Conservation (phyloP, 345 rosid genomes). For the Leavenworthia alabamica region DNA sequence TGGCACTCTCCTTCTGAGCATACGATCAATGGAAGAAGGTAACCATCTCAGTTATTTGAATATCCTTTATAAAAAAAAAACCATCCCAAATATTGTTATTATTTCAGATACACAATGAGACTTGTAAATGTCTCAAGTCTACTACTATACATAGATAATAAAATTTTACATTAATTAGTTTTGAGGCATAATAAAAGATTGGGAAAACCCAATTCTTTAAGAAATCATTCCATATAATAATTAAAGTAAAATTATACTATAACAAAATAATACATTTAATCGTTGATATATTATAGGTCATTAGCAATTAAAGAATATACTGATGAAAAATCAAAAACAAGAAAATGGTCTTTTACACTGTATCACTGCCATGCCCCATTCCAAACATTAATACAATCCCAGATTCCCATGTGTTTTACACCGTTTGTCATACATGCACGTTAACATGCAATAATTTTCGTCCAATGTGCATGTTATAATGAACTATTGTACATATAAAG, state of each 20-base stretch:
- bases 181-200: background rate
- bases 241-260: background rate
- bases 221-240: too few relatives aligned
- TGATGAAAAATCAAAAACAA: background rate
- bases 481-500: background rate
- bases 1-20: constrained; percentile 95
- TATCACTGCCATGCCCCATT: background rate
- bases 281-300: background rate
- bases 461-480: background rate
- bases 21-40: constrained; percentile 57
- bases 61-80: too few relatives aligned
- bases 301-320: background rate
- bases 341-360: background rate
- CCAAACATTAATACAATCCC: background rate
- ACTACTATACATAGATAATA: background rate
- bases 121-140: background rate
- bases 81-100: too few relatives aligned
- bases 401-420: background rate
- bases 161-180: too few relatives aligned
- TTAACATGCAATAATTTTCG: background rate
- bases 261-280: background rate
- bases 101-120: background rate
- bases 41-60: too few relatives aligned
- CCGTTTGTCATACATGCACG: background rate
- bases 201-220: background rate